Evolutionary conservation across 768 basidiomycete genomes (phyloP), one percentile per base, ranked within the genome.

Genomic region (button mushroom (Agaricus bisporus)): DNA sequence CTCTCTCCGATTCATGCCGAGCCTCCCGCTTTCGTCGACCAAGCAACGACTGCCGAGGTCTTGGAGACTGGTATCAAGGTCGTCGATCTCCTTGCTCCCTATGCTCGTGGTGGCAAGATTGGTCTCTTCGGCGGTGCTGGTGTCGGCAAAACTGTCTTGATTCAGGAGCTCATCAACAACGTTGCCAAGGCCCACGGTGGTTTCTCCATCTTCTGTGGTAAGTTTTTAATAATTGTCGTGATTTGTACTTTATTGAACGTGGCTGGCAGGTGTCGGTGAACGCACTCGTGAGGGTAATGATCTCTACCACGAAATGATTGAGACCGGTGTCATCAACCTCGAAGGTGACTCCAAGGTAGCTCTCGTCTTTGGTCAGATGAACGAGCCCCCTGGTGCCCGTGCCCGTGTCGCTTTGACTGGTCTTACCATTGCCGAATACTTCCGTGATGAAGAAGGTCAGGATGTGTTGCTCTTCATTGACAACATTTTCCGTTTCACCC

Each of bases 401-500:
- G 97, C 97, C 66, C 97, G 97, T 89, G 97, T 99, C 65, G 97
- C 97, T 60, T 85, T 99, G 65, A 98, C 97, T 63, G 97, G 97
- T 74, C 78, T 99, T 56, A 99, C 97, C 68, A 98, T 98, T 63
- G 97, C 97, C 60, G 97, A 99, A 77, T 99, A 98, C 79, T 99
- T 99, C 97, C 95, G 97, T 86, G 97, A 99, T 66, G 95, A 98
- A 78, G 95, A 99, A 78, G 97, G 97, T 60, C 97, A 99, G 74
- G 97, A 99, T 73, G 97, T 99, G 80, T 82, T 99, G 70, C 86
- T 99, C 68, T 99, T 99, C 83, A 99, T 99, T 70, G 97, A 99
- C 89, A 99, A 99, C 85, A 99, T 99, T 76, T 99, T 99, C 97
- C 95, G 97, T 70, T 99, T 99, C 91, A 99, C 97, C 63, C 97